Base-by-base conservation (phyloP, 129 eudicot genomes). In the Flaveria linearis region DNA sequence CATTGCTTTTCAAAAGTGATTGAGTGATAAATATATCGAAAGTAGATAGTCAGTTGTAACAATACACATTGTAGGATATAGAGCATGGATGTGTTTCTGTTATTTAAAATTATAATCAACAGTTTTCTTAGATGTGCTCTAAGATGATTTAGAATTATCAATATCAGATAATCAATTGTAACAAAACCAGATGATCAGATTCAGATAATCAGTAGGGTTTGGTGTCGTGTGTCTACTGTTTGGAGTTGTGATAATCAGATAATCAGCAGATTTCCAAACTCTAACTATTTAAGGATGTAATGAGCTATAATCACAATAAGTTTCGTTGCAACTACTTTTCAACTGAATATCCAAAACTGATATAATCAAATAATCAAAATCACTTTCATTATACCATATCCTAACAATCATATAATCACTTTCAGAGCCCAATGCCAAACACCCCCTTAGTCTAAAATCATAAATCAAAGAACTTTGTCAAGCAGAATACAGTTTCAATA, bases 11-110 rank as follows among this genome's bases (percentile, higher is more conserved):
- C 8, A 0, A 58, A 23, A 23, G 65, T 58, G 36, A 58, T 58
- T 0, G 3, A 2, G 0, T 0, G 0, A 28, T 28, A 28, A 2
- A 28, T 2, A 1, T 0, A 28, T 28, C 3, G 0, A 28, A 28
- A 28, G 3, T 28, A 28, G 4, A 28, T 28, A 28, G 41, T 36
- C 7, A 4, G 41, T 36, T 36, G 41, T 36, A 36, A 36, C 41
- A 36, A 36, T 5, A 36, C 0, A 1, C 6, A 5, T 5, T 33
- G 39, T 33, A 33, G 7, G 41, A 36, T 36, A 36, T 36, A 36
- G 41, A 0, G 41, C 0, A 5, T 36, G 41, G 41, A 36, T 36
- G 39, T 33, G 7, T 36, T 36, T 36, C 6, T 36, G 7, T 3
- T 36, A 8, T 56, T 36, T 36, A 1, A 5, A 5, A 7, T 36